A percentile compares a stretch with the other conserved stretches of the same genome.
phyloP scores from a whole-genome alignment of 768 basidiomycete genomes.

The Russula olivacea region DNA sequence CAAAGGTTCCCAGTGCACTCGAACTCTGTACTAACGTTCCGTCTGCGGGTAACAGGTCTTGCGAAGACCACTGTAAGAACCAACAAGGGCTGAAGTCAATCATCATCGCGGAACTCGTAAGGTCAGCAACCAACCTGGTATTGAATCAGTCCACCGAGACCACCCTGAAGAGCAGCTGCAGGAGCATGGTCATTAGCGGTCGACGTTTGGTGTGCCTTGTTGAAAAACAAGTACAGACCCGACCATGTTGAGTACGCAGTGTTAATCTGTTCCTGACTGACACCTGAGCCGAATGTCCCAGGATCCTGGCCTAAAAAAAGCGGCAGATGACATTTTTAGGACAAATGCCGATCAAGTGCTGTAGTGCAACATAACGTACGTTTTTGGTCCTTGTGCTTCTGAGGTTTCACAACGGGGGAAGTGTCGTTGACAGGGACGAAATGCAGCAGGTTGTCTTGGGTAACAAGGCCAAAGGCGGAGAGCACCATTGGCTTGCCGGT shows the following conservation, averaged over 20 bases:
- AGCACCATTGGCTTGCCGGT: constrained; percentile 33
- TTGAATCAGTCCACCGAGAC: constrained; percentile 12
- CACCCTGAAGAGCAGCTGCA: constrained; percentile 5
- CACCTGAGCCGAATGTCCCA: constrained; percentile 1
- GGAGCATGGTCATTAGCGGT: neutral
- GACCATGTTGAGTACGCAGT: constrained; percentile 16
- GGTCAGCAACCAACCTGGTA: constrained; percentile 17
- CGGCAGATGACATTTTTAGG: neutral
- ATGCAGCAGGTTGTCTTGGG: constrained; percentile 25
- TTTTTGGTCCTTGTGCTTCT: neutral
- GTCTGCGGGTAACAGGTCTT: neutral
- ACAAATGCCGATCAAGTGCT: neutral
- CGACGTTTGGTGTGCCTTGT: neutral
- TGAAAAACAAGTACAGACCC: constrained; percentile 4
- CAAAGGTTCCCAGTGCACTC: constrained; percentile 1
- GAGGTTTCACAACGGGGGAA: neutral
- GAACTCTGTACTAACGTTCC: constrained; percentile 19
- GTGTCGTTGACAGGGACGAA: constrained; percentile 34
- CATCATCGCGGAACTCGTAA: neutral
- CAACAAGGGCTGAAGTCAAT: neutral
- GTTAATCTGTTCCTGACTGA: constrained; percentile 5
- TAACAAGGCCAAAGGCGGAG: constrained; percentile 32
- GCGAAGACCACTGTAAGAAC: constrained; percentile 16
- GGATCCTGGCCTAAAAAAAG: constrained; percentile 15
- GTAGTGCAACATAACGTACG: constrained; percentile 2